Base-by-base conservation (phyloP, 2,329 filamentous ascomycete species). In the Thermomyces lanuginosus region DNA sequence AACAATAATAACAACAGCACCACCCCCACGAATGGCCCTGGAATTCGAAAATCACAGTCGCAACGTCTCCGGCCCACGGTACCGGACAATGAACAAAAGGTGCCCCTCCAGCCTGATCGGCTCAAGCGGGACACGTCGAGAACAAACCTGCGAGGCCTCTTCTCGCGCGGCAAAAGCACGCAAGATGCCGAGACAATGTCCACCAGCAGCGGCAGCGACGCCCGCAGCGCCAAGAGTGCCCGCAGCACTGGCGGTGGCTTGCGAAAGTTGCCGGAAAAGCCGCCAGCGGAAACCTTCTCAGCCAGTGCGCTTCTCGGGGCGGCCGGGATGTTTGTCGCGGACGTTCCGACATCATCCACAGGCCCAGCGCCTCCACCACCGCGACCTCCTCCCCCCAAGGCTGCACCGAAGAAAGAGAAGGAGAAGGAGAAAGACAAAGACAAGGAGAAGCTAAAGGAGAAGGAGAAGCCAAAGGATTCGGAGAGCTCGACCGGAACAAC, bases 41-140 rank as follows among this genome's bases (percentile, higher is more conserved):
- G 28, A 21, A 21, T 33, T 7, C 32, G 34, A 28, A 28, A 33
- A 26, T 26, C 34, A n/a, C 41, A 44, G 24, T 22, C 41, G 16
- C 43, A 49, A 26, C 49, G 49, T 13, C 46, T 40, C 27, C 46
- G 49, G 12, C 49, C 48, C 8, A 34, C 42, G 12, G 45, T 54
- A 20, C 37, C 45, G 7, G 41, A 35, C 26, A 38, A 47, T n/a
- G 40, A 35, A 15, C 45, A 44, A 21, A 38, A 44, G 14, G 39
- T 51, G 22, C 51, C 50, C 11, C 41, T 53, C 16, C 46, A 47
- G 24, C 29, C 39, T 6, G 30, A 33, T 10, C 40, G 42, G 1
- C 36, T 44, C 6, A 55, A 48, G 29, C 45, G 43, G 9, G 46
- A 54, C 29, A 35, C 43, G 3, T 56, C 53, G 16, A 53, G 49